phyloP scores from a whole-genome alignment of 2,329 filamentous ascomycete species.

The Claviceps citrina region DNA sequence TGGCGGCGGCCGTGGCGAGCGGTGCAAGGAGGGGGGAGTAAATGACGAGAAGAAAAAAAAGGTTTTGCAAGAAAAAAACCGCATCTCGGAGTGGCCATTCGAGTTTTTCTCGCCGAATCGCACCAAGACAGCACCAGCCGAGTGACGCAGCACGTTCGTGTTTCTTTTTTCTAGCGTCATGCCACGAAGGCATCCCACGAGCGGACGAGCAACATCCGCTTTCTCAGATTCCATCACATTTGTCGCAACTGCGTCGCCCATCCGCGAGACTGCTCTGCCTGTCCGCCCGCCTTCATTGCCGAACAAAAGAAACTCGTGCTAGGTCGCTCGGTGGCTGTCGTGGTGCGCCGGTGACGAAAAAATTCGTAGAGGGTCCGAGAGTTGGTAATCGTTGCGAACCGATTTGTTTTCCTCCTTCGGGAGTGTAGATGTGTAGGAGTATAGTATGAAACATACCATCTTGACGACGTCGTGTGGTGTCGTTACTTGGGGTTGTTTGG shows the following conservation, averaged over 20 bases:
- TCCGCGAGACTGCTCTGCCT: too few relatives aligned
- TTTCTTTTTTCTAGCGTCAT: too few relatives aligned
- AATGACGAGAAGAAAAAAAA: neutral
- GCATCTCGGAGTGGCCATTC: neutral
- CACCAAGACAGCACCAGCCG: neutral
- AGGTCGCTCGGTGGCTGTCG: constrained; percentile 13
- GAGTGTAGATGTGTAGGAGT: constrained; percentile 5
- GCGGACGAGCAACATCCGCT: too few relatives aligned
- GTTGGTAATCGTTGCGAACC: neutral
- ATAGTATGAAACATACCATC: constrained; percentile 26
- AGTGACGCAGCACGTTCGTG: neutral
- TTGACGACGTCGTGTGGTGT: constrained; percentile 32
- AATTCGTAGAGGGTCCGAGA: constrained; percentile 6
- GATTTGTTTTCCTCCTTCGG: too few relatives aligned
- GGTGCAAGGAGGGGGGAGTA: neutral
- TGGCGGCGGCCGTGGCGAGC: neutral
- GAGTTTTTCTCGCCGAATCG: neutral
- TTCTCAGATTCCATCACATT: too few relatives aligned
- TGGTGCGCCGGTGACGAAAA: constrained; percentile 15
- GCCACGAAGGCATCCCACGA: too few relatives aligned
- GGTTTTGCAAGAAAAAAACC: neutral
- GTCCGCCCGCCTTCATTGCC: neutral
- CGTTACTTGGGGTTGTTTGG: constrained; percentile 25
- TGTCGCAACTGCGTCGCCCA: too few relatives aligned
- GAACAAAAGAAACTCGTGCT: neutral